These are phyloP conservation scores for Pseudopyricularia javanii DNA, from an alignment of 2,329 filamentous ascomycete species.

Conservation along the genomic window DNA sequence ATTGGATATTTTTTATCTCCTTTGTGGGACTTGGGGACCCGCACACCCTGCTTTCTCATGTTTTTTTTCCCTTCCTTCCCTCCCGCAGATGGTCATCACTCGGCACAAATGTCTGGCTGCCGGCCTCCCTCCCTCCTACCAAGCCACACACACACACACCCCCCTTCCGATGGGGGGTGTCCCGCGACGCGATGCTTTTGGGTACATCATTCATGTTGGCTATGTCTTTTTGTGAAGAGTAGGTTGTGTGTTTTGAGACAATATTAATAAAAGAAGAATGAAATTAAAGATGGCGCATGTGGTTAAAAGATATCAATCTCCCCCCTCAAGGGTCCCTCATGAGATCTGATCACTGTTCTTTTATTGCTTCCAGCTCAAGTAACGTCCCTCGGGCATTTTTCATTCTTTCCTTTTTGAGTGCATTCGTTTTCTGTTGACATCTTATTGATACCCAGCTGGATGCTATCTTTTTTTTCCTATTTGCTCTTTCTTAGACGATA, in stretches of 20 bases:
- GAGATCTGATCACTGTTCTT: too few relatives aligned
- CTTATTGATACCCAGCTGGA: background rate
- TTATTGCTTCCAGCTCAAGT: background rate
- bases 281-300: background rate
- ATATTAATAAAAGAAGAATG: too few relatives aligned
- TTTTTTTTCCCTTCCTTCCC: background rate
- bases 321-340: background rate
- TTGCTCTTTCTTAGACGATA: background rate
- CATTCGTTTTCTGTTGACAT: constrained; percentile 2
- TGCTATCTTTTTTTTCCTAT: background rate
- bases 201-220: background rate
- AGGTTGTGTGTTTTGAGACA: too few relatives aligned
- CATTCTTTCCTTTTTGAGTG: constrained; percentile 3
- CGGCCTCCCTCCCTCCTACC: background rate
- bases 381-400: background rate
- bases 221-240: too few relatives aligned
- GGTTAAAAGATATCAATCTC: constrained; percentile 1
- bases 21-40: constrained; percentile 2
- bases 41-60: background rate
- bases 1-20: constrained; percentile 2
- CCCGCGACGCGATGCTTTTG: background rate
- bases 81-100: background rate
- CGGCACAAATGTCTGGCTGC: background rate
- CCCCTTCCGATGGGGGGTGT: too few relatives aligned
- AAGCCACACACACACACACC: too few relatives aligned